phyloP scores from a whole-genome alignment of 768 basidiomycete species.

The Calvatia gigantea region DNA sequence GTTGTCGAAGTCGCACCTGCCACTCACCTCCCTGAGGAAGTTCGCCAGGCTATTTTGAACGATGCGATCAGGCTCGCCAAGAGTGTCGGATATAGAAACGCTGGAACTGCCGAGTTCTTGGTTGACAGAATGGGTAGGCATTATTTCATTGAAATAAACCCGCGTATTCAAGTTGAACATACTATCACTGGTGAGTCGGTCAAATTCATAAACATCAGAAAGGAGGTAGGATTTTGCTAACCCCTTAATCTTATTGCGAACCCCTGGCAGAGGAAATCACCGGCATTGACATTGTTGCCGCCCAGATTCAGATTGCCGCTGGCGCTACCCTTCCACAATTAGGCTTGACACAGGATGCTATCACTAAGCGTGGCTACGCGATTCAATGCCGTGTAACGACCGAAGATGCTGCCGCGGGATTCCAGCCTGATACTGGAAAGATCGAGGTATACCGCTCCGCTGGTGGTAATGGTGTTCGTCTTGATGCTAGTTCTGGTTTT shows the following conservation, averaged over 20 bases:
- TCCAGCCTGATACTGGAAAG: constrained; percentile 99
- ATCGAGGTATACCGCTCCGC: constrained; percentile 99
- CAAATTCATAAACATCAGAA: not conserved
- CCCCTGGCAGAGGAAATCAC: constrained; percentile 87
- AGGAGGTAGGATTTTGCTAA: not conserved
- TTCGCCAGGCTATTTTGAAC: constrained; percentile 79
- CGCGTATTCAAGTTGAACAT: constrained; percentile 99
- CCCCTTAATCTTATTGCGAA: constrained; percentile 10
- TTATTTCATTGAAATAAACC: constrained; percentile 99
- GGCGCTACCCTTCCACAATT: constrained; percentile 94
- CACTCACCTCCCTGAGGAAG: constrained; percentile 86
- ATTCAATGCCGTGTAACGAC: constrained; percentile 99
- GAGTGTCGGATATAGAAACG: constrained; percentile 93
- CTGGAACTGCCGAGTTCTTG: constrained; percentile 97
- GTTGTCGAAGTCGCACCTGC: constrained; percentile 99
- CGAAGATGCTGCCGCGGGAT: constrained; percentile 86
- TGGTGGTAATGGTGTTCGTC: constrained; percentile 96
- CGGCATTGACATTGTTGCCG: constrained; percentile 98
- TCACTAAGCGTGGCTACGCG: constrained; percentile 93
- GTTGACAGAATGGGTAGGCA: constrained; percentile 95
- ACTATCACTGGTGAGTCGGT: constrained; percentile 81
- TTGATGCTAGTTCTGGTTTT: constrained; percentile 96
- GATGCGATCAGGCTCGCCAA: constrained; percentile 95
- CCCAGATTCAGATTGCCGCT: constrained; percentile 99
- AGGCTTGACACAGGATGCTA: constrained; percentile 93